These are phyloP conservation scores for Magnaporthiopsis incrustans DNA, from an alignment of 2,329 filamentous ascomycete genomes.

Conservation along the genomic window DNA sequence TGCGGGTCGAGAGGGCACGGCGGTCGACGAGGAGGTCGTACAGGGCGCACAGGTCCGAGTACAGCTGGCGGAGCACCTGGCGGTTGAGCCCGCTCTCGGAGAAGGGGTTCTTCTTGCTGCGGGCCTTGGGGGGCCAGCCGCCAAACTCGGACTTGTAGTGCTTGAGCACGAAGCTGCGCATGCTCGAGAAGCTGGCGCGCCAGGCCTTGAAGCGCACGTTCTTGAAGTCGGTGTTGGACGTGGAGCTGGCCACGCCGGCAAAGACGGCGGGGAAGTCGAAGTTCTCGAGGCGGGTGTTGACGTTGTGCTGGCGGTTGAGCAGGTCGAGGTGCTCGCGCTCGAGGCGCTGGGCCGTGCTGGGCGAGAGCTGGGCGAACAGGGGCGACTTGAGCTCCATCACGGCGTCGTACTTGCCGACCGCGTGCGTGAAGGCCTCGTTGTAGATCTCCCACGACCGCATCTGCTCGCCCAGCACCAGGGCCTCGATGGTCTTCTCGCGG, in stretches of 20 bases:
- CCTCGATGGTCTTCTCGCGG: constrained; percentile 82
- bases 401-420: constrained; percentile 75
- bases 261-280: constrained; percentile 92
- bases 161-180: constrained; percentile 63
- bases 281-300: constrained; percentile 67
- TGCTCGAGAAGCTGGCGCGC: constrained; percentile 65
- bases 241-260: constrained; percentile 78
- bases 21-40: constrained; percentile 88
- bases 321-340: constrained; percentile 78
- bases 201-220: constrained; percentile 77
- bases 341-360: constrained; percentile 67
- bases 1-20: constrained; percentile 66
- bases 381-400: constrained; percentile 59
- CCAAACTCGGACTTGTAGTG: constrained; percentile 55
- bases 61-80: constrained; percentile 71
- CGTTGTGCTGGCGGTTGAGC: constrained; percentile 59
- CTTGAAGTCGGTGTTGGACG: constrained; percentile 67
- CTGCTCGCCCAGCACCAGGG: constrained; percentile 77
- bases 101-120: constrained; percentile 84
- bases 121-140: constrained; percentile 85
- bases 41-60: constrained; percentile 75
- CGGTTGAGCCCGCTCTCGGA: constrained; percentile 82
- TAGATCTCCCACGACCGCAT: constrained; percentile 79
- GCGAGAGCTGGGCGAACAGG: constrained; percentile 62
- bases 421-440: constrained; percentile 86